Conservation (phyloP, 1,284 basidiomycete genomes). For the Puccinia triticina region DNA sequence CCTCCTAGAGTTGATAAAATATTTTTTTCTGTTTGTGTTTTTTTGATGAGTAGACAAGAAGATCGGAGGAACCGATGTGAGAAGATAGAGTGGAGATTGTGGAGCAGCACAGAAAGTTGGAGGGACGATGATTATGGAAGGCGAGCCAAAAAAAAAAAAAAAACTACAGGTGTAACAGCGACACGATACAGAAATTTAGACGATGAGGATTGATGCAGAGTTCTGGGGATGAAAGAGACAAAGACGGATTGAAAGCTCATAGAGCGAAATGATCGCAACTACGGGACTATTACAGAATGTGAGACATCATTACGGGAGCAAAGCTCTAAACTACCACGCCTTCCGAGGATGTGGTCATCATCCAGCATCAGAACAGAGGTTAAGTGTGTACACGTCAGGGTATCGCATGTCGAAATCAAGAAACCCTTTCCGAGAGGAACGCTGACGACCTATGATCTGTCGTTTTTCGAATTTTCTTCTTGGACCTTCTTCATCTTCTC, state of each 20-base stretch:
- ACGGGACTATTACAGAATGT: neutral
- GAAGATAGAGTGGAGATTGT: neutral
- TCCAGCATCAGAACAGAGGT: too few relatives aligned
- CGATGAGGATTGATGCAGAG: too few relatives aligned
- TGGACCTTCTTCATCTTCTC: conserved; percentile 32
- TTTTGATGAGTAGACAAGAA: neutral
- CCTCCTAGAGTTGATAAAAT: too few relatives aligned
- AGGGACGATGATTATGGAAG: too few relatives aligned
- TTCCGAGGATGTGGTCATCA: too few relatives aligned
- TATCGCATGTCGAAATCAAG: neutral
- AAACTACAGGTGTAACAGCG: too few relatives aligned
- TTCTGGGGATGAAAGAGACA: too few relatives aligned
- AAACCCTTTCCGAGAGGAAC: neutral
- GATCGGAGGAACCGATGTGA: neutral
- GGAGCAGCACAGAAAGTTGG: neutral
- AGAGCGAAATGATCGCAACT: too few relatives aligned
- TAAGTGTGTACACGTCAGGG: neutral
- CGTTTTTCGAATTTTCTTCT: conserved; percentile 24
- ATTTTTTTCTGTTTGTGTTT: too few relatives aligned
- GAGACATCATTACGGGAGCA: neutral
- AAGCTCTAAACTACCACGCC: neutral
- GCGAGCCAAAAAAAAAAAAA: too few relatives aligned
- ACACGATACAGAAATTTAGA: too few relatives aligned
- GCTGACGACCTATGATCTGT: neutral
- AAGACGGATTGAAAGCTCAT: too few relatives aligned